A percentile compares a stretch with the other conserved stretches of the same genome.
Evolutionary conservation across 768 basidiomycete genomes (phyloP).

Genomic region (Boletus reticuloceps): DNA sequence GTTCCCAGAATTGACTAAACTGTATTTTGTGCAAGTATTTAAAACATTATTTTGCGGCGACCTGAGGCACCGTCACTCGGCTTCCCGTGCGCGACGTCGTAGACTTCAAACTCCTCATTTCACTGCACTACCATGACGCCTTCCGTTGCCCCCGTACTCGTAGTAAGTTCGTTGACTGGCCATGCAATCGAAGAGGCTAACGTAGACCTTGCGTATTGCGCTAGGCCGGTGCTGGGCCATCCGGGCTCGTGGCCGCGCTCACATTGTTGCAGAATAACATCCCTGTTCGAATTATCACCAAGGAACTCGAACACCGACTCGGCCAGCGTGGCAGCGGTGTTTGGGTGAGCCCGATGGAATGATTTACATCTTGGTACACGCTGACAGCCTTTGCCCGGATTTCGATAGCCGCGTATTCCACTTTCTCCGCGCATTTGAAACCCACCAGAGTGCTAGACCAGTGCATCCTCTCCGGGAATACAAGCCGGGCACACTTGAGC

Average conservation of each 20-base stretch:
- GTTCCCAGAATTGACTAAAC: neutral
- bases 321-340: constrained; percentile 40
- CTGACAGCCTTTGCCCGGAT: neutral
- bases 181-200: neutral
- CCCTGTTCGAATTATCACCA: constrained; percentile 52
- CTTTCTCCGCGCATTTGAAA: constrained; percentile 43
- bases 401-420: constrained; percentile 28
- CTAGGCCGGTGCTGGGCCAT: constrained; percentile 29
- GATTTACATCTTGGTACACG: too few relatives aligned
- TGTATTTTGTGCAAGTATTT: neutral
- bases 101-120: neutral
- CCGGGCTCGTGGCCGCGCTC: constrained; percentile 32
- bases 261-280: constrained; percentile 42
- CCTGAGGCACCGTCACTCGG: neutral
- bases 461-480: constrained; percentile 34
- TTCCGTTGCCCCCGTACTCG: constrained; percentile 17
- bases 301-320: constrained; percentile 33
- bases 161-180: constrained; percentile 8
- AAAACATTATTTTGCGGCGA: neutral
- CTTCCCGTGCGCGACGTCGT: neutral
- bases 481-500: constrained; percentile 22
- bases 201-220: neutral
- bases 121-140: constrained; percentile 5
- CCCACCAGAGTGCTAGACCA: constrained; percentile 30
- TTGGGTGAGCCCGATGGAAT: constrained; percentile 21